phyloP scores from a whole-genome alignment of 257 asterid genomes.

The Fraxinus quadrangulata region DNA sequence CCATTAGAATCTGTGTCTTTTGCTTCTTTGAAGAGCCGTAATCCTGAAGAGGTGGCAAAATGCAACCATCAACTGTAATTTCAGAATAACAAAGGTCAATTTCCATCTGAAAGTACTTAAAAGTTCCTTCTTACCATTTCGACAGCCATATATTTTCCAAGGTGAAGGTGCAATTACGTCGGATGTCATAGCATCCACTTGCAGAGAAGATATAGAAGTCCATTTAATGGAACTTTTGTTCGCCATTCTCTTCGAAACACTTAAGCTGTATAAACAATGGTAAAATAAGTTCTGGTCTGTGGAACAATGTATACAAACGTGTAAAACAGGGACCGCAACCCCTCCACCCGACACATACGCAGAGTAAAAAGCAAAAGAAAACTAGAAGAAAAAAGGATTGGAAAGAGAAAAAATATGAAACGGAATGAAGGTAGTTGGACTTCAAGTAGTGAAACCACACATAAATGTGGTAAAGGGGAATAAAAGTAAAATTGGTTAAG shows the following conservation, averaged over 20 bases:
- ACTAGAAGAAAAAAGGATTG: neutral
- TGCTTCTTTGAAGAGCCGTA: conserved; percentile 89
- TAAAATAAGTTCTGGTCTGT: neutral
- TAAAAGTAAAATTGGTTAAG: neutral
- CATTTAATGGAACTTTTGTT: conserved; percentile 41
- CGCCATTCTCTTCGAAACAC: conserved; percentile 54
- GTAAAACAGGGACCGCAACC: neutral
- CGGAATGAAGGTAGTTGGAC: neutral
- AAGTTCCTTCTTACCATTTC: conserved; percentile 57
- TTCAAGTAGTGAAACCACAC: neutral
- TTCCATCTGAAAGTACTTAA: conserved; percentile 10
- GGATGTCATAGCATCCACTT: conserved; percentile 64
- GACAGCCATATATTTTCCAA: conserved; percentile 86
- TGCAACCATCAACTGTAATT: conserved; percentile 6
- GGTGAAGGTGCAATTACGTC: conserved; percentile 85
- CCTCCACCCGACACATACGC: neutral
- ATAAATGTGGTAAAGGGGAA: neutral
- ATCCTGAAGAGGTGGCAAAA: conserved; percentile 49
- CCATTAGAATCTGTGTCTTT: conserved; percentile 64
- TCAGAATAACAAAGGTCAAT: conserved; percentile 1
- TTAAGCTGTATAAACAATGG: conserved; percentile 48
- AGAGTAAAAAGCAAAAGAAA: neutral
- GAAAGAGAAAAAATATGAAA: neutral
- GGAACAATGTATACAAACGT: neutral
- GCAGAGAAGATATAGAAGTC: conserved; percentile 44